Conservation (phyloP, 2,329 filamentous ascomycete genomes). For the Hymenoscyphus salicellus region DNA sequence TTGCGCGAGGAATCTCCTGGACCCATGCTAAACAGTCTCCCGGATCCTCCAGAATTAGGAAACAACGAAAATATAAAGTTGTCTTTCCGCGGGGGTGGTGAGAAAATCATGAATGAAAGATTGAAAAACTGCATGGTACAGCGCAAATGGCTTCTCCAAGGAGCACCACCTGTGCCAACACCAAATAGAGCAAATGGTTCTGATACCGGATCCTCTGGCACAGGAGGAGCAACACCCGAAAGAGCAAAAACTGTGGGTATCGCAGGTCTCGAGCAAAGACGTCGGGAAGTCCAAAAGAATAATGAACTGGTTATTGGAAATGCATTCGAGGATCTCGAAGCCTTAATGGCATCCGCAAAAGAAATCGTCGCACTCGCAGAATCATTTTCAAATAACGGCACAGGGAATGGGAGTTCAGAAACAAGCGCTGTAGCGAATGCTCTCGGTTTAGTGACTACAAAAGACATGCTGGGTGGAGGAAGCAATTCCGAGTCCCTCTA, state of each 20-base stretch:
- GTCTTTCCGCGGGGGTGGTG: conserved; percentile 85
- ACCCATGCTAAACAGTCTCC: conserved; percentile 51
- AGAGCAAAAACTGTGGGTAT: conserved; percentile 74
- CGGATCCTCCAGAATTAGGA: conserved; percentile 45
- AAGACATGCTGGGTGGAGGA: conserved; percentile 83
- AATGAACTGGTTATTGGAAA: conserved; percentile 90
- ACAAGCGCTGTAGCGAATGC: conserved; percentile 73
- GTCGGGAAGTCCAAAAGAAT: conserved; percentile 80
- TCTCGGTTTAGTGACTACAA: conserved; percentile 86
- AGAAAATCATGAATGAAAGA: conserved; percentile 84
- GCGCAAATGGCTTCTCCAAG: conserved; percentile 90
- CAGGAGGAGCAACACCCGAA: conserved; percentile 35
- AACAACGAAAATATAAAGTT: conserved; percentile 78
- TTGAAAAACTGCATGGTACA: conserved; percentile 86
- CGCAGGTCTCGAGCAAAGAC: conserved; percentile 83
- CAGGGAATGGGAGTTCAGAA: conserved; percentile 61
- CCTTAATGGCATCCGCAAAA: conserved; percentile 95
- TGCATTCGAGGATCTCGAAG: conserved; percentile 93
- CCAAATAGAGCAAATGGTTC: conserved; percentile 43
- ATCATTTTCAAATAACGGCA: conserved; percentile 64
- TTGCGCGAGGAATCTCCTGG: conserved; percentile 73
- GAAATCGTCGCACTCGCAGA: conserved; percentile 93
- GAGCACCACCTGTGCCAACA: conserved; percentile 81
- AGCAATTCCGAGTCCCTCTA: conserved; percentile 78
- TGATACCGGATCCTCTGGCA: conserved; percentile 37